Evolutionary conservation across 495 filamentous ascomycete species (phyloP), one percentile per base, ranked within the genome.

Genomic region (Penicillium riverlandense): DNA sequence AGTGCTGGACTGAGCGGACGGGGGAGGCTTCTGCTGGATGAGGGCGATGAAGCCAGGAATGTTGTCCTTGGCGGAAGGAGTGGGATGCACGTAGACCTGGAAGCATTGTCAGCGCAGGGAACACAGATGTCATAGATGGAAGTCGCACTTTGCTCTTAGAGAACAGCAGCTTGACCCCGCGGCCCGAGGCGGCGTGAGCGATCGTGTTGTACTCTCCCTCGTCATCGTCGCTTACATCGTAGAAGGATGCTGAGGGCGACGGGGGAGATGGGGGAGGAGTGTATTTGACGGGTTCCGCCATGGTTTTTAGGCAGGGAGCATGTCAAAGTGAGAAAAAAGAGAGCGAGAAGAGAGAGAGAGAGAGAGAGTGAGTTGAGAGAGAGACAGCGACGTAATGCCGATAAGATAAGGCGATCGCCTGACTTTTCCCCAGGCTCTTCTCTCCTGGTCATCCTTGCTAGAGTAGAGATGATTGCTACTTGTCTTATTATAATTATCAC

Each of bases 181-280:
- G 78, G 2, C 86, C 84, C 1, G 84, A 80, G 42, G 71, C 78
- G 11, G 82, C 81, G 61, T 94, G 88, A 8, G 88, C 88, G 63
- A 98, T 92, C 15, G 90, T 97, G 59, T 90, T 87, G 67, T 98
- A 98, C 50, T 90, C 92, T 50, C 81, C 83, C 65, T 98, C 94
- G 37, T 95, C 89, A 49, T 95, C 89, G 66, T 98, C 92, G 63
- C 90, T 96, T 71, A 96, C 75, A 55, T 90, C 92, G 76, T 96
- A 97, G 73, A 90, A 95, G 49, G 89, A 95, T 11, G 85, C 90
- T 1, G 88, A 74, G 6, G 94, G 90, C 15, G 92, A 96, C 6
- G 76, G 71, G 31, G 78, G 78, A 35, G 69, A 66, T 8, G 69
- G 55, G 40, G 69, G 67, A 49, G 67, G 66, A 12, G 69, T 73